Conservation (phyloP, 306 rosid genomes). For the Trifolium dubium region DNA sequence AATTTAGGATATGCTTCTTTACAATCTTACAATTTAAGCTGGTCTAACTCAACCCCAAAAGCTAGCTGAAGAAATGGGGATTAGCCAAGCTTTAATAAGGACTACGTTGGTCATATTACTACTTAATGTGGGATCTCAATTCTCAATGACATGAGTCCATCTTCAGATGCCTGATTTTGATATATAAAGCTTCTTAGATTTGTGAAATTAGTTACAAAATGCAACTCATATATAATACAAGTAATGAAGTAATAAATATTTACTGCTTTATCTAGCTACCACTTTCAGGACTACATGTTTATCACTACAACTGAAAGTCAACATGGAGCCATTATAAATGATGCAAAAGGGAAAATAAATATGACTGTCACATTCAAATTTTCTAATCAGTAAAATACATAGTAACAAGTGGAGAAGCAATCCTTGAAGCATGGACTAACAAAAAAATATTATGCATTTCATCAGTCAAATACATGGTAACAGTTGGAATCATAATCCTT, state of each 20-base stretch:
- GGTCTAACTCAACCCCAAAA: neutral
- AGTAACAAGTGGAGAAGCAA: constrained; percentile 29
- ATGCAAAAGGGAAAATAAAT: neutral
- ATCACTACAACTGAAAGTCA: constrained; percentile 27
- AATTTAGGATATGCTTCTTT: neutral
- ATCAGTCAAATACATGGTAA: constrained; percentile 13
- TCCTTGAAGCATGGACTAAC: constrained; percentile 22
- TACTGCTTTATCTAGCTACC: neutral
- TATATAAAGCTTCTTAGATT: neutral
- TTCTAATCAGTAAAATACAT: neutral
- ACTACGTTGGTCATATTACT: neutral
- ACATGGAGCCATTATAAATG: constrained; percentile 16
- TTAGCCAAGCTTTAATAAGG: neutral
- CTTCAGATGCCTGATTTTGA: constrained; percentile 27
- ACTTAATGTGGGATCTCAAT: neutral
- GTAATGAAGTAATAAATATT: constrained; percentile 16
- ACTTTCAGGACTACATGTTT: constrained; percentile 4
- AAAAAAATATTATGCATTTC: constrained; percentile 13
- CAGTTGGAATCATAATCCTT: constrained; percentile 6
- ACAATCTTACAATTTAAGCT: neutral
- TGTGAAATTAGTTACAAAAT: constrained; percentile 25
- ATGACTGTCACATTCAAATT: neutral
- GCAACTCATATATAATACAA: constrained; percentile 11
- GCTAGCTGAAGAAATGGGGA: neutral
- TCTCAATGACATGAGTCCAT: constrained; percentile 2